phyloP scores from a whole-genome alignment of 208 protist genomes.

The Vickermania spadyakhi region DNA sequence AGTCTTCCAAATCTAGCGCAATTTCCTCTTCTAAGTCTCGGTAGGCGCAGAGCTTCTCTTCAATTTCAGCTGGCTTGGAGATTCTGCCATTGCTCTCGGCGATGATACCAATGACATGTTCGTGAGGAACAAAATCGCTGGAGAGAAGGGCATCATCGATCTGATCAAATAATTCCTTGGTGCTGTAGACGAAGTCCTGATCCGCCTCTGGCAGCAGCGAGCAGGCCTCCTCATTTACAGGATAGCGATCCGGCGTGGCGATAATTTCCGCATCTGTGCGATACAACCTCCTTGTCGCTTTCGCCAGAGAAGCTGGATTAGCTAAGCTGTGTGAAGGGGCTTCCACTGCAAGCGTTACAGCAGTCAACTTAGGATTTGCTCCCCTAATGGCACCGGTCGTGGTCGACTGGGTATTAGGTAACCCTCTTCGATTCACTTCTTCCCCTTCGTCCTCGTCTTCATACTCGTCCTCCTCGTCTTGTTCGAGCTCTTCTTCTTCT shows the following conservation, averaged over 20 bases:
- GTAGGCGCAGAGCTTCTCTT: conserved; percentile 53
- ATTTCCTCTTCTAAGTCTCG: conserved; percentile 53
- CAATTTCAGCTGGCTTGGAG: conserved; percentile 43
- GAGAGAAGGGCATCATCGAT: conserved; percentile 53
- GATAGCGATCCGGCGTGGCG: not conserved
- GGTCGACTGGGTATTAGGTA: no score
- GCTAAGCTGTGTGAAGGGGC: no score
- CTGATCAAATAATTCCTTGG: conserved; percentile 59
- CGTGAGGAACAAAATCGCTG: conserved; percentile 56
- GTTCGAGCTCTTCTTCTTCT: conserved; percentile 23
- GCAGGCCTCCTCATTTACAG: not conserved
- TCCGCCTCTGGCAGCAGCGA: conserved; percentile 18
- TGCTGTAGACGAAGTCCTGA: conserved; percentile 48
- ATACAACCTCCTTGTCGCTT: not conserved
- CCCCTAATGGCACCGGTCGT: no score
- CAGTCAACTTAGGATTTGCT: no score
- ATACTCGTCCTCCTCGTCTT: conserved; percentile 31
- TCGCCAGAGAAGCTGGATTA: not conserved
- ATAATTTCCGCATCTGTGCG: not conserved
- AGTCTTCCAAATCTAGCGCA: conserved; percentile 41
- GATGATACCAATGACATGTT: conserved; percentile 75
- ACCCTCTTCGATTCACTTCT: not conserved
- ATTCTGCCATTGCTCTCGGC: conserved; percentile 43
- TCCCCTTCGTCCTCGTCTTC: conserved; percentile 3
- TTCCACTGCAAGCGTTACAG: no score